These are phyloP conservation scores for Apiospora phragmitis DNA, from an alignment of 2,329 filamentous ascomycete genomes.

Conservation along the genomic window DNA sequence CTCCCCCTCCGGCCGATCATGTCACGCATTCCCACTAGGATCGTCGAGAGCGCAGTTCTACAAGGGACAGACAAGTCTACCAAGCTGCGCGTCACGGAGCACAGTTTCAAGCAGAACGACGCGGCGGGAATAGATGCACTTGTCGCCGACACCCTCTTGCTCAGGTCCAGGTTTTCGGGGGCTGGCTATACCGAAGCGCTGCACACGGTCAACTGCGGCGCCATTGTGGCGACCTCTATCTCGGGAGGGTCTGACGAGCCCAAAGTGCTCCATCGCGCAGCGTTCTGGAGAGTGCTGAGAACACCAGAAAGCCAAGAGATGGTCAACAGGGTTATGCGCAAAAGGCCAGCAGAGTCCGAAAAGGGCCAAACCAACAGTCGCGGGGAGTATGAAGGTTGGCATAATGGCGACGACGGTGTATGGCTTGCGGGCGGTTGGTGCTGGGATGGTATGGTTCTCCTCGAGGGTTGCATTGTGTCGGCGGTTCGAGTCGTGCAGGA, in stretches of 20 bases:
- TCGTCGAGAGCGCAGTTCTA: not conserved
- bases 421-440: constrained; percentile 62
- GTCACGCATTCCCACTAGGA: not conserved
- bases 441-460: constrained; percentile 64
- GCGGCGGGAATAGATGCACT: not conserved
- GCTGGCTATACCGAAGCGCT: not conserved
- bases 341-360: not conserved
- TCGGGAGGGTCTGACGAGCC: not conserved
- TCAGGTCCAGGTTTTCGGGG: not conserved
- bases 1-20: not conserved
- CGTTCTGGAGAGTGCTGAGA: constrained; percentile 25
- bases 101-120: not conserved
- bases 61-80: not conserved
- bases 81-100: not conserved
- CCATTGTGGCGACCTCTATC: not conserved
- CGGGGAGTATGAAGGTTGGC: constrained; percentile 37
- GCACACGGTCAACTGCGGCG: not conserved
- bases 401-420: constrained; percentile 53
- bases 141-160: not conserved
- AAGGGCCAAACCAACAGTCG: not conserved
- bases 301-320: constrained; percentile 47
- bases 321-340: constrained; percentile 46
- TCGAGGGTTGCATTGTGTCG: constrained; percentile 62
- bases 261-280: not conserved
- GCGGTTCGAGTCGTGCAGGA: constrained; percentile 56